These are phyloP conservation scores for Moringa oleifera DNA, from an alignment of 345 rosid species.

Conservation along the genomic window DNA sequence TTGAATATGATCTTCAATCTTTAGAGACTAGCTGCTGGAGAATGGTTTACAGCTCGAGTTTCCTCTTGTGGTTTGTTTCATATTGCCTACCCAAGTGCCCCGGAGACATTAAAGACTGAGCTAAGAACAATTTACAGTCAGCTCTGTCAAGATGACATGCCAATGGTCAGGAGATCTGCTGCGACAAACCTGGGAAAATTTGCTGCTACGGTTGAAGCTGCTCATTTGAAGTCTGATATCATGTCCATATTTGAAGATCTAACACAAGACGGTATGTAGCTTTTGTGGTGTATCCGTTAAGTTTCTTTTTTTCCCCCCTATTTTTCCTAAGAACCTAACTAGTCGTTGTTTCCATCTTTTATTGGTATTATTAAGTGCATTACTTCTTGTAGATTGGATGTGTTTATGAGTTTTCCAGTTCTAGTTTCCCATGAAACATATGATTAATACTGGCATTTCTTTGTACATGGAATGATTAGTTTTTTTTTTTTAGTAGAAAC, in stretches of 20 bases:
- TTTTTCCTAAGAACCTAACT: no score
- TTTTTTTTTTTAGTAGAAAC: no score
- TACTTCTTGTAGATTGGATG: no score
- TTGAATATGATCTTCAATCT: background rate
- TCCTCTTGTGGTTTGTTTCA: constrained; percentile 80
- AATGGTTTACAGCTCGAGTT: constrained; percentile 82
- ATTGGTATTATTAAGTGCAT: no score
- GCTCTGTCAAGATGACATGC: constrained; percentile 86
- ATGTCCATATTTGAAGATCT: constrained; percentile 78
- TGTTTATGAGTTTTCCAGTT: no score
- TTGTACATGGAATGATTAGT: no score
- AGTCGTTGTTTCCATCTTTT: no score
- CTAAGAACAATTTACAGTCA: constrained; percentile 55
- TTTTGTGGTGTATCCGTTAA: constrained; percentile 1
- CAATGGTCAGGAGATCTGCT: constrained; percentile 88
- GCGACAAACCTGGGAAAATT: constrained; percentile 73
- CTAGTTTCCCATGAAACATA: no score
- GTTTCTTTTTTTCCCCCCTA: no score
- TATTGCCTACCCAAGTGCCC: constrained; percentile 70
- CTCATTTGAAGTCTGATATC: constrained; percentile 59
- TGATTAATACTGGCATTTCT: no score
- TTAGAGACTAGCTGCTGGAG: constrained; percentile 76
- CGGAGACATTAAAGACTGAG: constrained; percentile 52
- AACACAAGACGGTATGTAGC: constrained; percentile 63
- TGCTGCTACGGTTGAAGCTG: constrained; percentile 70